phyloP scores from a whole-genome alignment of 495 filamentous ascomycete genomes.

The Apiosordaria backusii region DNA sequence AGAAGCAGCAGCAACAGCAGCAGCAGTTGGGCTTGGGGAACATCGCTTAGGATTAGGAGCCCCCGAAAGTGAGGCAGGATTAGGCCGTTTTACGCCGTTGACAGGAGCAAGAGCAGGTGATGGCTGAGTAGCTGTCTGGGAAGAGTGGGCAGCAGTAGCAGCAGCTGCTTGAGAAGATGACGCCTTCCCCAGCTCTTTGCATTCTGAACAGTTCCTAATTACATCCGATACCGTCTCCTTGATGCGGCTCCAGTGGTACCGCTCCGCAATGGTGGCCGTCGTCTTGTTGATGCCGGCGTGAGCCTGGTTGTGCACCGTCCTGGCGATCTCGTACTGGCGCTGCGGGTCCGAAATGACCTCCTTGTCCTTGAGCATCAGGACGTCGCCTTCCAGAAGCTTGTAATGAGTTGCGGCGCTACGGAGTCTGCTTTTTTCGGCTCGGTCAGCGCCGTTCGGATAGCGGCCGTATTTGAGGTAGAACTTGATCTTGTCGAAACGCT shows the following conservation, averaged over 20 bases:
- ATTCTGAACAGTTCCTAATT: constrained; percentile 87
- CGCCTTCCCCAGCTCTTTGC: constrained; percentile 73
- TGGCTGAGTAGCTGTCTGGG: not conserved
- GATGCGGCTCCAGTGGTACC: constrained; percentile 97
- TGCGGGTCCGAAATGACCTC: constrained; percentile 92
- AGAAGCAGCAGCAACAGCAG: constrained; percentile 5
- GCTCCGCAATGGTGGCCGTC: constrained; percentile 87
- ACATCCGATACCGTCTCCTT: constrained; percentile 95
- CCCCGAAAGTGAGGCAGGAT: constrained; percentile 13
- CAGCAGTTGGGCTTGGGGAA: constrained; percentile 25
- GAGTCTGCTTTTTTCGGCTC: constrained; percentile 91
- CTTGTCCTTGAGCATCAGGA: constrained; percentile 94
- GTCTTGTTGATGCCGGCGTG: constrained; percentile 99
- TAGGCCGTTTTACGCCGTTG: constrained; percentile 30
- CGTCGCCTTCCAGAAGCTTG: constrained; percentile 74
- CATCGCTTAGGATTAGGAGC: constrained; percentile 30
- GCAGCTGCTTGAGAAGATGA: constrained; percentile 23
- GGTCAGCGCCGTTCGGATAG: constrained; percentile 89
- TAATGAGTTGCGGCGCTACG: constrained; percentile 94
- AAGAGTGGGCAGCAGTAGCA: constrained; percentile 6
- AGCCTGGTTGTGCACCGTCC: constrained; percentile 65
- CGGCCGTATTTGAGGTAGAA: constrained; percentile 94
- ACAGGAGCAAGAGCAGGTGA: not conserved
- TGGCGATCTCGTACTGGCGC: constrained; percentile 86
- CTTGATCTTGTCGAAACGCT: constrained; percentile 96